Conservation (phyloP, 2,329 filamentous ascomycete species). For the Penicillium sp. region DNA sequence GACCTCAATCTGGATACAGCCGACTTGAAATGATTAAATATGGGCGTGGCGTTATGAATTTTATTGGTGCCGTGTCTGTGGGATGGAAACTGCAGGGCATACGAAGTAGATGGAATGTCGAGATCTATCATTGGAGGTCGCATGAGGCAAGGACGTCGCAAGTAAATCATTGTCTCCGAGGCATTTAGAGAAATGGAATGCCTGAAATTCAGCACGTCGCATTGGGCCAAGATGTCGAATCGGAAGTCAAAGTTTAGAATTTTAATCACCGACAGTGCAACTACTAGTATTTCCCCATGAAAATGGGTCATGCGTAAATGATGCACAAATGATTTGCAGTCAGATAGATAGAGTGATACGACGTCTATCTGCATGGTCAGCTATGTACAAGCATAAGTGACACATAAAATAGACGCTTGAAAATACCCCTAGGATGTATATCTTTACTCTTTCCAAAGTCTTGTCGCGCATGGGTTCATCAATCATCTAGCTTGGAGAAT, state of each 20-base stretch:
- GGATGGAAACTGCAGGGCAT: not conserved
- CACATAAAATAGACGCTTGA: not conserved
- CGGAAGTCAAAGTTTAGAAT: not conserved
- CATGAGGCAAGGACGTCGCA: not conserved
- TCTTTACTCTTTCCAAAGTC: constrained; percentile 1
- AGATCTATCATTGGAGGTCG: not conserved
- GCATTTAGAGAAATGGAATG: not conserved
- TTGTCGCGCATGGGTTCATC: constrained; percentile 5
- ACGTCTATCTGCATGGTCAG: constrained; percentile 1
- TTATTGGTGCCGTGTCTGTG: not conserved
- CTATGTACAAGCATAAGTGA: constrained; percentile 4
- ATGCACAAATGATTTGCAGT: not conserved
- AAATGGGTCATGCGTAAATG: not conserved
- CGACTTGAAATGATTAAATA: not conserved
- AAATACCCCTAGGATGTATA: not conserved
- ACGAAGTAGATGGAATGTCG: not conserved
- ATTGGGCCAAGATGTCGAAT: not conserved
- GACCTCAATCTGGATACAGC: not conserved
- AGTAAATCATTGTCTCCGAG: not conserved
- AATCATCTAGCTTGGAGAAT: not conserved
- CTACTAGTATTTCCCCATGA: not conserved
- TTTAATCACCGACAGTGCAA: not conserved
- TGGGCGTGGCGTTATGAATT: not conserved
- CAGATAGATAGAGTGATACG: not conserved
- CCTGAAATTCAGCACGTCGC: not conserved